Evolutionary conservation across 345 rosid species (phyloP).

Genomic region (Bruguiera parviflora): DNA sequence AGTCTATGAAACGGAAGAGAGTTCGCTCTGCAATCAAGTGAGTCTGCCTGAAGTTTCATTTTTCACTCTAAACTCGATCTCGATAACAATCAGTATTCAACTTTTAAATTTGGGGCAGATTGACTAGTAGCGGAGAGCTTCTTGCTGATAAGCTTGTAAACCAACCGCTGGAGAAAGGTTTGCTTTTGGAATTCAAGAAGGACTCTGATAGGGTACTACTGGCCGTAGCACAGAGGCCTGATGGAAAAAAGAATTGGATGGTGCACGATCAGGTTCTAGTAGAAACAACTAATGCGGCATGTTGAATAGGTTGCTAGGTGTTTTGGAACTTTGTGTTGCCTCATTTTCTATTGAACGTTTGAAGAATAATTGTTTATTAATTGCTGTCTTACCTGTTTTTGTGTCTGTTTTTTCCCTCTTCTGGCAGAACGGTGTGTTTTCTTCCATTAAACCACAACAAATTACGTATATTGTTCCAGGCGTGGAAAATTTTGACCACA

Average conservation of each 20-base stretch:
- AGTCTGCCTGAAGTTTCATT: slow-evolving; percentile 7
- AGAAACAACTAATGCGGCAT: slow-evolving; percentile 41
- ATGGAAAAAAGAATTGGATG: slow-evolving; percentile 98
- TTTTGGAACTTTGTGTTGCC: slow-evolving; percentile 21
- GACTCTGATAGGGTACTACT: slow-evolving; percentile 68
- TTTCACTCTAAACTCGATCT: too few species aligned
- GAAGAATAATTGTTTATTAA: not conserved
- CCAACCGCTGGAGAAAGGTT: slow-evolving; percentile 55
- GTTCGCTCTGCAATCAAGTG: slow-evolving; percentile 72
- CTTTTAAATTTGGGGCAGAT: slow-evolving; percentile 29
- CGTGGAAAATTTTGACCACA: slow-evolving; percentile 63
- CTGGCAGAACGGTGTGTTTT: slow-evolving; percentile 68
- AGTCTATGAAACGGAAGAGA: slow-evolving; percentile 40
- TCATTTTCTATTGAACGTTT: not conserved
- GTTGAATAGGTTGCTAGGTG: slow-evolving; percentile 57
- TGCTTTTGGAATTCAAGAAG: slow-evolving; percentile 86
- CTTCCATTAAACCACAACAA: slow-evolving; percentile 85
- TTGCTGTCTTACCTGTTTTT: not conserved
- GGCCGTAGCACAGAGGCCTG: slow-evolving; percentile 81
- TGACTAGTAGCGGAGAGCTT: slow-evolving; percentile 67
- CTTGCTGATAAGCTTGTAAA: slow-evolving; percentile 61
- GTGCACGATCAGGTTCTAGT: slow-evolving; percentile 93
- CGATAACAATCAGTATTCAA: too few species aligned
- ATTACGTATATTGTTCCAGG: slow-evolving; percentile 82
- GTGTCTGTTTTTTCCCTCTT: not conserved